Conservation (phyloP, 75 land plant species). For the Cunninghamia lanceolata region DNA sequence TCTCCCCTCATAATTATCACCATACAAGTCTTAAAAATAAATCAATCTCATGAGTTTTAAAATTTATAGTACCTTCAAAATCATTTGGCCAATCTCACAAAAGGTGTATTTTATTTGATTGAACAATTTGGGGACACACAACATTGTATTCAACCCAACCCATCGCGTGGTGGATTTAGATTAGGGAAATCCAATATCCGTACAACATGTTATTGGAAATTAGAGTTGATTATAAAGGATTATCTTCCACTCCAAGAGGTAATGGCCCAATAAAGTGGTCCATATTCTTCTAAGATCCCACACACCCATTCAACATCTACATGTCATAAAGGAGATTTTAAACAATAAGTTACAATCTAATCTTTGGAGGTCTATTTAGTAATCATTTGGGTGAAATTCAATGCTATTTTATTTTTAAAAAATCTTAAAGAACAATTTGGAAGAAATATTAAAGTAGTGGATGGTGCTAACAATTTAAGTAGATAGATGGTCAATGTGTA, state of each 20-base stretch:
- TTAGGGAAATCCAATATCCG: too few relatives aligned
- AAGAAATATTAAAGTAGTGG: too few relatives aligned
- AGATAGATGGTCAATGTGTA: too few relatives aligned
- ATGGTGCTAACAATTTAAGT: too few relatives aligned
- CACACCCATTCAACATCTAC: not conserved
- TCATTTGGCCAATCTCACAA: not conserved
- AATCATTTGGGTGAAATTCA: not conserved
- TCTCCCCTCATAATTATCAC: not conserved
- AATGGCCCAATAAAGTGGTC: too few relatives aligned
- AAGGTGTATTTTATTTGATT: not conserved
- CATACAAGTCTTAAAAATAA: not conserved
- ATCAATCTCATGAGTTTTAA: not conserved
- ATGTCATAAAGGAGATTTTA: not conserved
- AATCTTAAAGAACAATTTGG: too few relatives aligned
- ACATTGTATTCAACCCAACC: not conserved
- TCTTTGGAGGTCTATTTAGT: not conserved
- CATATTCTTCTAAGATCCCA: too few relatives aligned
- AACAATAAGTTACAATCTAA: too few relatives aligned
- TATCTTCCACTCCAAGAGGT: not conserved
- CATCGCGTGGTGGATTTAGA: too few relatives aligned
- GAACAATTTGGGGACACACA: not conserved
- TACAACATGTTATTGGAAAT: too few relatives aligned
- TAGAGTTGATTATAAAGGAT: not conserved
- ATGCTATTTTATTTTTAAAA: too few relatives aligned
- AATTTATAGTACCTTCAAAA: not conserved